phyloP scores from a whole-genome alignment of 306 rosid species.

The Cicer judaicum region DNA sequence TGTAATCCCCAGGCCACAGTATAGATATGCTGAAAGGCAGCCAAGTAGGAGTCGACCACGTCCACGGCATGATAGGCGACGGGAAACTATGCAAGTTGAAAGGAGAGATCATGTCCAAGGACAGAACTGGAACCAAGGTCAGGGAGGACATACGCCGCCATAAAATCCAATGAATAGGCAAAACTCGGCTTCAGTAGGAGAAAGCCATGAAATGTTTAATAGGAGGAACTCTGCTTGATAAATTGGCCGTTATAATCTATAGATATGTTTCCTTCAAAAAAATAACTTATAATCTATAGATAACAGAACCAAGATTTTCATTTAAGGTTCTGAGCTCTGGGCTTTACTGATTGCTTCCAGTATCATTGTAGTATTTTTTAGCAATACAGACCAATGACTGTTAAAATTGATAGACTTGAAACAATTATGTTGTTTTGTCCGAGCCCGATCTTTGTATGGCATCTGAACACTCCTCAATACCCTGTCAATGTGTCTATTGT shows the following conservation, averaged over 20 bases:
- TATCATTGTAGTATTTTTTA: not conserved
- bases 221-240: conserved; percentile 39
- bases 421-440: not conserved
- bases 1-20: conserved; percentile 89
- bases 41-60: conserved; percentile 70
- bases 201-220: conserved; percentile 25
- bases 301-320: not conserved
- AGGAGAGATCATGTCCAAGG: conserved; percentile 58
- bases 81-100: conserved; percentile 73
- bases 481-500: conserved; percentile 6
- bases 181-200: conserved; percentile 43
- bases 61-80: conserved; percentile 74
- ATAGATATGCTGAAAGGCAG: conserved; percentile 67
- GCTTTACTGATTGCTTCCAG: not conserved
- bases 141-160: conserved; percentile 52
- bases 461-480: not conserved
- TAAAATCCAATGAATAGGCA: conserved; percentile 46
- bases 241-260: not conserved
- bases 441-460: conserved; percentile 10
- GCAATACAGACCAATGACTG: conserved; percentile 19
- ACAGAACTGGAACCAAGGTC: conserved; percentile 56
- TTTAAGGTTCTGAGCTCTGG: conserved; percentile 32
- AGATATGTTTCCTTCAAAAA: too few species aligned
- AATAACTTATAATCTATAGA: not conserved
- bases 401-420: conserved; percentile 11